Base-by-base conservation (phyloP, 2,329 filamentous ascomycete genomes). In the Venturia pyrina region DNA sequence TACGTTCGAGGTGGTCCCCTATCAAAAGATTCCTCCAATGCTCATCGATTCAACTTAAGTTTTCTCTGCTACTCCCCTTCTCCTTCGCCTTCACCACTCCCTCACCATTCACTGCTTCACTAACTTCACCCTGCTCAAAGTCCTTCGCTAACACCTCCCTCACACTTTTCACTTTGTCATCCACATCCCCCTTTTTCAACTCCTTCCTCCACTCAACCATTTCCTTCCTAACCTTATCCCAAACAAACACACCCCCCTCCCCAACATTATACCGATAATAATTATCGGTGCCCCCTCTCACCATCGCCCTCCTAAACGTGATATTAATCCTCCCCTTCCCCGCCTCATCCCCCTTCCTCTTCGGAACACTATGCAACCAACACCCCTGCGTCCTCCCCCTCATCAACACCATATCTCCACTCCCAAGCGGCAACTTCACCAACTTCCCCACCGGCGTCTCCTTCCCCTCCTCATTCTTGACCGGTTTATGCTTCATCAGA, bases 201-300 rank as follows among this genome's bases (percentile, higher is more conserved):
- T 17, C 37, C 24, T 10, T 19, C 24, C 44, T 21, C 74, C 78
- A 79, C 11, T 72, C 68, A 59, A 73, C 67, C 82, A 84, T 84
- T 71, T 86, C 83, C 68, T 81, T 77, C 67, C 74, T 78, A 60
- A 68, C 73, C 21, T 78, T 79, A 73, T 89, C 81, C 90, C 90
- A 93, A 70, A 81, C 82, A 74, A 86, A 88, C n/a, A 88, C 83
- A 0, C 78, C 81, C 0, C 90, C 89, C 48, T 75, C 81, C 0
- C 90, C 89, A 63, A 93, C 88, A 76, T 93, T 93, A 76, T 93
- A 93, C 72, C 86, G 85, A 75, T 93, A 92, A 74, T 93, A 93
- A 75, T 93, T 93, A 71, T 91, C 87, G 37, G 89, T 93, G 1
- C 89, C 89, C 3, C 79, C 88, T 69, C 83, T 88, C 28, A 89